Conservation (phyloP, 1,284 basidiomycete species). For the Grifola frondosa region DNA sequence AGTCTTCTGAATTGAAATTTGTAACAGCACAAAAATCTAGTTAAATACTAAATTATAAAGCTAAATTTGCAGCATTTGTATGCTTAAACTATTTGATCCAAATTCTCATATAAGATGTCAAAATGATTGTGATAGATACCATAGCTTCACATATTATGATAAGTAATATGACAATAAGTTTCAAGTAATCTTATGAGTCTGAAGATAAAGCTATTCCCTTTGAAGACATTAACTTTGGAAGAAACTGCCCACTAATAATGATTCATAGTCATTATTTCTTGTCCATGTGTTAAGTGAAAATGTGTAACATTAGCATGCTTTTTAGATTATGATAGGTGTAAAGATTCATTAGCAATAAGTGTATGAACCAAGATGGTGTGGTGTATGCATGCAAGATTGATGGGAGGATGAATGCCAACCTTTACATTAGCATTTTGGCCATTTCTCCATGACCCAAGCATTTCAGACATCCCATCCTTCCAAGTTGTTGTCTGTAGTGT, state of each 20-base stretch:
- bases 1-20: slow-evolving; percentile 10
- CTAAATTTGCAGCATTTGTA: slow-evolving; percentile 14
- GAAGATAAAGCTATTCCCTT: slow-evolving; percentile 5
- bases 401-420: slow-evolving; percentile 32
- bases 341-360: no score
- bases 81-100: slow-evolving; percentile 10
- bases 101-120: slow-evolving; percentile 7
- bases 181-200: slow-evolving; percentile 5
- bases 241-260: slow-evolving; percentile 5
- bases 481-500: no score
- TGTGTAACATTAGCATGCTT: neutral
- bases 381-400: slow-evolving; percentile 17
- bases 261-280: slow-evolving; percentile 8
- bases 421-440: slow-evolving; percentile 34
- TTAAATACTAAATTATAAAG: slow-evolving; percentile 14
- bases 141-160: slow-evolving; percentile 1
- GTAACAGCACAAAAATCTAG: neutral
- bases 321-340: neutral
- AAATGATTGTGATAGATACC: slow-evolving; percentile 3
- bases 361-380: no score
- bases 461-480: no score
- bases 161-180: slow-evolving; percentile 8
- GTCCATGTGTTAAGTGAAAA: neutral
- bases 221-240: slow-evolving; percentile 5
- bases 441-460: no score